A percentile compares a stretch with the other conserved stretches of the same genome.
These are phyloP conservation scores for Patellaria atrata DNA, from an alignment of 495 filamentous ascomycete species.

Conservation along the genomic window DNA sequence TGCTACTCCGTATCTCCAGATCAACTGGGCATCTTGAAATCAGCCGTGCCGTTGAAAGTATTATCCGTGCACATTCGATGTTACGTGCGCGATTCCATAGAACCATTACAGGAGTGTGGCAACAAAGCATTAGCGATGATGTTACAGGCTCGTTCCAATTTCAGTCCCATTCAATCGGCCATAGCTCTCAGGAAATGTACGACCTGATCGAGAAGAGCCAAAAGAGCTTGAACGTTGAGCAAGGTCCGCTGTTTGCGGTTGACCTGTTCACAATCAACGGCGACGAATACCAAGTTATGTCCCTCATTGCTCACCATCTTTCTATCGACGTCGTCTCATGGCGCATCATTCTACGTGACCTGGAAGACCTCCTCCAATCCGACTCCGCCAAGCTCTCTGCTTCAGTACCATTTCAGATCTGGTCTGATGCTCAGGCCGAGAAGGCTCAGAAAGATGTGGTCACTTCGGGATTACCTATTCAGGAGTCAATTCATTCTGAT, in stretches of 20 bases:
- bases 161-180: slow-evolving; percentile 8
- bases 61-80: slow-evolving; percentile 56
- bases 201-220: slow-evolving; percentile 15
- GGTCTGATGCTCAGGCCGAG: slow-evolving; percentile 13
- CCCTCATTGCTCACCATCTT: slow-evolving; percentile 17
- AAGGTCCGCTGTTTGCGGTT: slow-evolving; percentile 15
- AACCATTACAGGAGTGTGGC: slow-evolving; percentile 10
- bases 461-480: slow-evolving; percentile 5
- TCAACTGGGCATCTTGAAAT: slow-evolving; percentile 34
- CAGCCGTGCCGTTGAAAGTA: slow-evolving; percentile 37
- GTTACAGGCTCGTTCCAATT: slow-evolving; percentile 10
- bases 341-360: slow-evolving; percentile 17
- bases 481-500: slow-evolving; percentile 7
- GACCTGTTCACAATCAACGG: slow-evolving; percentile 15
- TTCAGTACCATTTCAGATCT: slow-evolving; percentile 17
- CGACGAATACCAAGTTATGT: slow-evolving; percentile 8
- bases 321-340: slow-evolving; percentile 20
- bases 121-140: slow-evolving; percentile 12
- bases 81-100: slow-evolving; percentile 47
- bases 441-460: slow-evolving; percentile 8
- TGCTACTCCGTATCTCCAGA: slow-evolving; percentile 43
- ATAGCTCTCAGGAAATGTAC: too few species aligned
- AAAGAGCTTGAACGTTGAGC: slow-evolving; percentile 10
- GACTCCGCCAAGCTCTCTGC: slow-evolving; percentile 5
- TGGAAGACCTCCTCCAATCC: slow-evolving; percentile 15